Percentiles rank a stretch among this genome's conserved stretches.
Conservation (phyloP, 441 rosid genomes). For the Gossypium schwendimanii region DNA sequence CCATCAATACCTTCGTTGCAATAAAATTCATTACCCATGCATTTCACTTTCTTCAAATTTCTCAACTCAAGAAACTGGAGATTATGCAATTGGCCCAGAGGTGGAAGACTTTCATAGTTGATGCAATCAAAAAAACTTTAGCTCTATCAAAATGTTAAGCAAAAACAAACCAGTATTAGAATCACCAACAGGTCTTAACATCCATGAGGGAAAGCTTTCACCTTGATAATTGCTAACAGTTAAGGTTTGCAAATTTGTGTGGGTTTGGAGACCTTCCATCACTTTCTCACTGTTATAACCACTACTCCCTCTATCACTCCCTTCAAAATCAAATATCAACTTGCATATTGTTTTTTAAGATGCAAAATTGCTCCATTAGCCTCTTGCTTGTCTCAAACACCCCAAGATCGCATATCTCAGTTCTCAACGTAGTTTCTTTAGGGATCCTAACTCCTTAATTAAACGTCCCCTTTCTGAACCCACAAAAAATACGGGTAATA, state of each 20-base stretch:
- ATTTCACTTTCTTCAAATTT: not conserved
- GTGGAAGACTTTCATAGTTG: not conserved
- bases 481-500: slow-evolving; percentile 16
- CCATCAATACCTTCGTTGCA: not conserved
- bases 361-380: not conserved
- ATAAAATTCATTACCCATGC: slow-evolving; percentile 4
- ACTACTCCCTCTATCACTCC: not conserved
- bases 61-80: not conserved
- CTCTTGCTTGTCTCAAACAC: not conserved
- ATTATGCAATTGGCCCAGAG: slow-evolving; percentile 15
- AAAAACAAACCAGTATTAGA: not conserved
- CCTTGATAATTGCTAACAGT: not conserved
- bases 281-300: slow-evolving; percentile 12
- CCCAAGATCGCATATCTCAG: not conserved
- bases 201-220: not conserved
- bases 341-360: not conserved
- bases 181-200: not conserved
- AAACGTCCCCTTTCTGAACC: not conserved
- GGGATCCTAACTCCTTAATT: slow-evolving; percentile 14
- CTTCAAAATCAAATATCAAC: not conserved
- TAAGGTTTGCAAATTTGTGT: slow-evolving; percentile 8
- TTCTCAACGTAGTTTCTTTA: slow-evolving; percentile 6
- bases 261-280: slow-evolving; percentile 22
- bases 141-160: not conserved
- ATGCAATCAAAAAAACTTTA: not conserved